A percentile compares a stretch with the other conserved stretches of the same genome.
Conservation (phyloP, 2,329 filamentous ascomycete genomes). For the Aspergillus sp. region DNA sequence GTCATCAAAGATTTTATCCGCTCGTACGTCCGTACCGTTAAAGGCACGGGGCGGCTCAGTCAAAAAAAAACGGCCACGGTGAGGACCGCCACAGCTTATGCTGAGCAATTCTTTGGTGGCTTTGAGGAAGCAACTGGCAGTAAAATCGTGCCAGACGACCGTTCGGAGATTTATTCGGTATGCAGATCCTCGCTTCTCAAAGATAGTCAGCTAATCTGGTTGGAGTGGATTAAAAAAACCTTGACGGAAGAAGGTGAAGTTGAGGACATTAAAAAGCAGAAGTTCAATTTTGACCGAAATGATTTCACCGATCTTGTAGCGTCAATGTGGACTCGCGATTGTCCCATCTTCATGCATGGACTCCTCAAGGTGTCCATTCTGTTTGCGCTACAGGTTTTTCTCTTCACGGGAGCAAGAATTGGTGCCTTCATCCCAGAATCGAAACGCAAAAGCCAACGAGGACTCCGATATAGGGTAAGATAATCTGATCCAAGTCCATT, state of each 20-base stretch:
- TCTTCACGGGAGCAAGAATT: conserved; percentile 4
- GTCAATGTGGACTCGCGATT: conserved; percentile 1
- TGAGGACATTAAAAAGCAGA: conserved; percentile 8
- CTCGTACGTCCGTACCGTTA: conserved; percentile 1
- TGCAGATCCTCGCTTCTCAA: neutral
- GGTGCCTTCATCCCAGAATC: conserved; percentile 3
- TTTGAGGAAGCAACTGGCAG: conserved; percentile 5
- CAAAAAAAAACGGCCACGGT: conserved; percentile 3
- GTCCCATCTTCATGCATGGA: conserved; percentile 4
- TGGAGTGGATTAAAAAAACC: conserved; percentile 9
- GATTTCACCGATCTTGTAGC: conserved; percentile 3
- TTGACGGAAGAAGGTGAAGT: conserved; percentile 1
- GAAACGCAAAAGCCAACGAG: conserved; percentile 4
- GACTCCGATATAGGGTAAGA: conserved; percentile 4
- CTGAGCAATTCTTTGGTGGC: conserved; percentile 3
- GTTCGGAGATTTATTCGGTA: conserved; percentile 7
- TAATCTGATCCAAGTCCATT: neutral
- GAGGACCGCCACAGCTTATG: conserved; percentile 1
- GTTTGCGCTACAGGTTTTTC: conserved; percentile 6
- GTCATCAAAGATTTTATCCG: conserved; percentile 11
- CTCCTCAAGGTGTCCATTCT: conserved; percentile 4
- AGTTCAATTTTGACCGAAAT: conserved; percentile 8
- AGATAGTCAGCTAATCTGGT: conserved; percentile 1
- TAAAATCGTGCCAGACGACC: conserved; percentile 1
- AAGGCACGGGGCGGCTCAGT: conserved; percentile 2